Base-by-base conservation (phyloP, 371 early-diverging fungal species). In the Rhizopus sp. region DNA sequence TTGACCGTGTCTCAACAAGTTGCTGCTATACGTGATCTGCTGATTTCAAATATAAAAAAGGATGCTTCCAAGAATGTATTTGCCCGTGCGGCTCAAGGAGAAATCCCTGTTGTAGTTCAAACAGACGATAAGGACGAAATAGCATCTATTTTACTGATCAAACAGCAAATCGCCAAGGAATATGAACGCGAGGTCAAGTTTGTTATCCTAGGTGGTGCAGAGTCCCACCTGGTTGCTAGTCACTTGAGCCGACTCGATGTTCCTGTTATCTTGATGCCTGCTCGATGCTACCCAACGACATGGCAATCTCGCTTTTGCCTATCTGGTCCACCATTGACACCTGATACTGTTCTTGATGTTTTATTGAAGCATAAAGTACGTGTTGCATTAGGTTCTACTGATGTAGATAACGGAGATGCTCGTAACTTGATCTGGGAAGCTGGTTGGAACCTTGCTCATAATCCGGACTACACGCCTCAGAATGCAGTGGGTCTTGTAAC, bases 371-470 rank as follows among this genome's bases (percentile, higher is more conserved):
- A 82, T 16, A 81, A 84, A 23, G 92, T 93, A 30, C 66, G 69
- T 33, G 85, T 90, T 2, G 87, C 75, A 10, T 52, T 90, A 30
- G 80, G 86, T 6, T 80, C 81, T 9, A 70, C 77, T 5, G 79
- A 78, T 54, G 67, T 62, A 8, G 83, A 87, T 53, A 78, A 86
- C 40, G 83, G 86, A 16, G 79, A 80, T 64, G 85, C 80, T 4
- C 84, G 90, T 55, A 82, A 84, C 35, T 62, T 93, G 62, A 78
- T 87, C 15, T 91, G 88, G 85, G 91, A 88, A 59, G 92, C 93
- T 47, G 90, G 82, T 55, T 63, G 72, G 75, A 62, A 78, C 70
- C 53, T 70, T 42, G 51, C 77, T 13, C 72, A 77, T 50, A 77
- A 80, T 39, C n/a, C 34, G 5, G 41, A 66, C 0, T 42, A 77